Evolutionary conservation across 2,329 filamentous ascomycete species (phyloP), one percentile per base, ranked within the genome.

Genomic region (Ilyonectria sp.): DNA sequence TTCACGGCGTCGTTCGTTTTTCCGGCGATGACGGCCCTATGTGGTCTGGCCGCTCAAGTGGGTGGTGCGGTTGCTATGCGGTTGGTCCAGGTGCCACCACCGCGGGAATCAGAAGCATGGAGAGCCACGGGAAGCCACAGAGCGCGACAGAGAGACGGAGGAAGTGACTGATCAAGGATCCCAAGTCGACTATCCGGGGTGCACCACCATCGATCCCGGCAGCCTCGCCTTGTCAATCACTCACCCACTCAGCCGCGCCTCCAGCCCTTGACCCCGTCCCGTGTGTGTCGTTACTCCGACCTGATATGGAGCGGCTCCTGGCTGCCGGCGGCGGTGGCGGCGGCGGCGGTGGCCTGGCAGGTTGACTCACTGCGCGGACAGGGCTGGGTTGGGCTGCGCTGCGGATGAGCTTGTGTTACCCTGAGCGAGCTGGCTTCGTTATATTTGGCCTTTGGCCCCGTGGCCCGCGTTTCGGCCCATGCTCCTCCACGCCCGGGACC

Each of bases 351-450:
- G 47, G 26, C 56, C 56, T 60, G 44, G 43, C 57, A 40, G 21
- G 31, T 49, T 60, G 49, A 65, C 62, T 65, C 62, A 49, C 49
- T 43, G 47, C 47, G 55, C 21, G 15, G 44, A 15, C 43, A 46
- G 62, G 33, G 40, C 60, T 56, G 57, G 23, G 43, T 37, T 56
- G 50, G 35, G 57, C 43, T 60, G 44, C 50, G 33, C 43, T 59
- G 44, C 23, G 21, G 53, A 60, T 13, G 44, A 57, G 63, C 29
- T 44, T 62, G 63, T 62, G 63, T 66, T 60, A 61, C 63, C 53
- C 21, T 33, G 58, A 53, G 7, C 49, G 58, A 47, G 44, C 31
- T 56, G 50, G 49, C 53, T 44, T 65, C 56, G 26, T 62, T 62
- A 61, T 61, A 65, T 61, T 53, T 65, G 43, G 52, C 44, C 47